Base-by-base conservation (phyloP, 257 asterid species). In the Verbena officinalis region DNA sequence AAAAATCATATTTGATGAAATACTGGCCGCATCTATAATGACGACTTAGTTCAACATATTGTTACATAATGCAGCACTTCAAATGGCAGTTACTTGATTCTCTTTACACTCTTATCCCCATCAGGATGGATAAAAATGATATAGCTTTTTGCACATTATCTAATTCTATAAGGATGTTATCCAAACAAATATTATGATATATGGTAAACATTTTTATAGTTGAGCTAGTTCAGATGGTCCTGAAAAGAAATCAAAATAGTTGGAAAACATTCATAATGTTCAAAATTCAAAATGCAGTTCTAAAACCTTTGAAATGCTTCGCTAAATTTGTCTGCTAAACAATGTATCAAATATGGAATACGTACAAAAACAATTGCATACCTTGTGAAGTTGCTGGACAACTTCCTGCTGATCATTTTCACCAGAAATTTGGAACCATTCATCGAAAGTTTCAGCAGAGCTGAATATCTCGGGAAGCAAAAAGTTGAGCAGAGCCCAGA, bases 381-480 rank as follows among this genome's bases (percentile, higher is more conserved):
- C 99, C 99, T 90, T 94, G 88, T 94, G 99, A 76, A 94, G 99
- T 78, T 94, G 99, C 75, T 94, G 99, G 65, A 94, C 99, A 72
- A 94, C 99, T 80, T 94, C 99, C 80, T 94, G 96, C 83, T 94
- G 96, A 63, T 94, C 98, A 77, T 90, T 94, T 5, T 94, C 99
- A 62, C 95, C 98, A 65, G 99, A 94, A 55, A 94, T 94, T 80
- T 94, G 99, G 80, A 94, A 94, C 99, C 99, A 94, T 67, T 94
- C 96, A 75, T 94, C 99, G 56, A 94, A 94, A 23, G 99, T 91
- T 83, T 94, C 99, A 58, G 99, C 93, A 34, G 99, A 94, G 77
- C 99, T 94, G 75, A 94, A 94, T 78, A 94, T 94, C 83, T 94
- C 98, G 12, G 98, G 99, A 61, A 94, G 98, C 73, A 94, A 77